A percentile compares a stretch with the other conserved stretches of the same genome.
phyloP scores from a whole-genome alignment of 2,329 filamentous ascomycete species.

The Fusarium sp. region DNA sequence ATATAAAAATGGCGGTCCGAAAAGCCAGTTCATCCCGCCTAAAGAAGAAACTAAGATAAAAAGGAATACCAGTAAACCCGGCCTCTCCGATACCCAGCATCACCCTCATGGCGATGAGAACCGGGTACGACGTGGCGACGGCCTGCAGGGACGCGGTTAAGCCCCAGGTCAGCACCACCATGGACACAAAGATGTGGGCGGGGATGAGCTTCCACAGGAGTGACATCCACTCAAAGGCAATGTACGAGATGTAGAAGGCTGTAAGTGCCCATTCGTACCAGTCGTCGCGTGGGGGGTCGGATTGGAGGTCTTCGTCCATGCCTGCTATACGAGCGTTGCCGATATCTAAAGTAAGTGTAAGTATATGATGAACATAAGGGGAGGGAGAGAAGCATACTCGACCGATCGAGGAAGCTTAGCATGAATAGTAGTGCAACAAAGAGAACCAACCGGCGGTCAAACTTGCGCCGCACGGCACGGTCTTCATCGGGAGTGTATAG shows the following conservation, averaged over 20 bases:
- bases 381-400: slow-evolving; percentile 64
- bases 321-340: slow-evolving; percentile 70
- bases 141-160: slow-evolving; percentile 77
- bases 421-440: slow-evolving; percentile 86
- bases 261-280: slow-evolving; percentile 69
- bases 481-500: slow-evolving; percentile 73
- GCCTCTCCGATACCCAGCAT: slow-evolving; percentile 70
- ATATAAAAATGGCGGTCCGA: slow-evolving; percentile 85
- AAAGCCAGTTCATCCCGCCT: slow-evolving; percentile 78
- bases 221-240: slow-evolving; percentile 70
- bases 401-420: slow-evolving; percentile 84
- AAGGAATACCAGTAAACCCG: slow-evolving; percentile 69
- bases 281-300: slow-evolving; percentile 52
- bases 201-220: slow-evolving; percentile 67
- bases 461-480: slow-evolving; percentile 70
- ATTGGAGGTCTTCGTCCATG: slow-evolving; percentile 67
- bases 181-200: slow-evolving; percentile 65
- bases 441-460: slow-evolving; percentile 78
- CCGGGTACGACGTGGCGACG: slow-evolving; percentile 68
- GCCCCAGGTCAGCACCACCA: slow-evolving; percentile 80
- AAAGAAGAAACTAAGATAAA: slow-evolving; percentile 71
- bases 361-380: neutral
- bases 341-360: slow-evolving; percentile 56
- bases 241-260: slow-evolving; percentile 69
- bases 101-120: slow-evolving; percentile 62